Evolutionary conservation across 1,139 yeast genomes (phyloP).

Genomic region (Casaregolazyma suthepensis): DNA sequence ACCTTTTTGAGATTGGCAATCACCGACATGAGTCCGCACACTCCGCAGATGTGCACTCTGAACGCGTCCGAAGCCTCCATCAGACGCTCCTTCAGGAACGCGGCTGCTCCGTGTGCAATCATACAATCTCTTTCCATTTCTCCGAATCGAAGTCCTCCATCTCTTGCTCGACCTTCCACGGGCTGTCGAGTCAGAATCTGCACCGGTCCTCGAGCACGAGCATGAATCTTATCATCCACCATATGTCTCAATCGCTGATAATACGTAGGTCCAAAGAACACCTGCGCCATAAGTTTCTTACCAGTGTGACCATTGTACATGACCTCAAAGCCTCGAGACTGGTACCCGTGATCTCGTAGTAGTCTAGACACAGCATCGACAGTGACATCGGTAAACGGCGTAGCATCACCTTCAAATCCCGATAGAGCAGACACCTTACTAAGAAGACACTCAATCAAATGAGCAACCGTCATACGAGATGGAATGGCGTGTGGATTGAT

Average conservation of each 20-base stretch:
- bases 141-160: constrained; percentile 99
- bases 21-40: constrained; percentile 96
- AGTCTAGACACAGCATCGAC: constrained; percentile 93
- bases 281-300: constrained; percentile 94
- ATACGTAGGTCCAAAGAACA: constrained; percentile 97
- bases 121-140: constrained; percentile 99
- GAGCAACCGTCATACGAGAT: constrained; percentile 99
- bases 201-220: constrained; percentile 99
- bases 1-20: constrained; percentile 95
- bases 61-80: constrained; percentile 99
- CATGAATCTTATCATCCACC: constrained; percentile 99
- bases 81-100: constrained; percentile 91
- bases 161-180: constrained; percentile 98
- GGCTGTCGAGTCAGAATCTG: constrained; percentile 98
- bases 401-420: constrained; percentile 98
- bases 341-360: constrained; percentile 92
- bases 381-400: constrained; percentile 96
- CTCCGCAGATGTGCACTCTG: constrained; percentile 96
- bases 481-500: constrained; percentile 99
- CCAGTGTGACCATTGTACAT: constrained; percentile 99
- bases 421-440: constrained; percentile 92
- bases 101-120: constrained; percentile 99
- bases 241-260: constrained; percentile 97
- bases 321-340: constrained; percentile 96
- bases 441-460: constrained; percentile 93